Evolutionary conservation across 495 filamentous ascomycete genomes (phyloP).

Genomic region (Talaromyces liani): DNA sequence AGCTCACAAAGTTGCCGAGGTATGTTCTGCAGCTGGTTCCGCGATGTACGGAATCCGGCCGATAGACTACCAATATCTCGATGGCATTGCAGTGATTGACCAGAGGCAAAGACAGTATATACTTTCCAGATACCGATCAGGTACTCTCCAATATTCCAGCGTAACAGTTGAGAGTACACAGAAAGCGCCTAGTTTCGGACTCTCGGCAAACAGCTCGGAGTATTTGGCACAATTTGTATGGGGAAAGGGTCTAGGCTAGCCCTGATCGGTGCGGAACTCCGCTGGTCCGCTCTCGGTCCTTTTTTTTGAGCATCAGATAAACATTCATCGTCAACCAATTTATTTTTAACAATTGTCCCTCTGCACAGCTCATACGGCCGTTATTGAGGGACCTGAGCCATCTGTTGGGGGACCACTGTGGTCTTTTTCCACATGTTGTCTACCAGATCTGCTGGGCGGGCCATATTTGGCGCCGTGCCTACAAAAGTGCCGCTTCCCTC

Average conservation of each 20-base stretch:
- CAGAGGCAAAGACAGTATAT: neutral
- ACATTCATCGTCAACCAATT: neutral
- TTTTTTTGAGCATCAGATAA: neutral
- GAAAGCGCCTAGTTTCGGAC: neutral
- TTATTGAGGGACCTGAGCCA: neutral
- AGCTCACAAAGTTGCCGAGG: neutral
- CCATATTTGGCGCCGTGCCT: neutral
- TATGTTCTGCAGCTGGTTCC: neutral
- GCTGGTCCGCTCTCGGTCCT: neutral
- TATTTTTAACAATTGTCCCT: neutral
- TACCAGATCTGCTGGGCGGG: constrained; percentile 4
- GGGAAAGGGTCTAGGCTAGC: neutral
- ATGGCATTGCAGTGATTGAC: too few relatives aligned
- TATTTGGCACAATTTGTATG: neutral
- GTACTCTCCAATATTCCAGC: neutral
- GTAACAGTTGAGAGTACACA: neutral
- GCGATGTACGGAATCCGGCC: neutral
- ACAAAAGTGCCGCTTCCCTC: neutral
- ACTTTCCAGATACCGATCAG: neutral
- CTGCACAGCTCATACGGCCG: neutral
- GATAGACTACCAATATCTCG: neutral
- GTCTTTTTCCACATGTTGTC: neutral
- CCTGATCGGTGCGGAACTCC: neutral
- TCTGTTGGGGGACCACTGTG: neutral
- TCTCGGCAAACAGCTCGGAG: neutral